Percentiles rank a stretch among this genome's conserved stretches.
These are phyloP conservation scores for Aspergillus caelatus DNA, from an alignment of 2,329 filamentous ascomycete species.

Conservation along the genomic window DNA sequence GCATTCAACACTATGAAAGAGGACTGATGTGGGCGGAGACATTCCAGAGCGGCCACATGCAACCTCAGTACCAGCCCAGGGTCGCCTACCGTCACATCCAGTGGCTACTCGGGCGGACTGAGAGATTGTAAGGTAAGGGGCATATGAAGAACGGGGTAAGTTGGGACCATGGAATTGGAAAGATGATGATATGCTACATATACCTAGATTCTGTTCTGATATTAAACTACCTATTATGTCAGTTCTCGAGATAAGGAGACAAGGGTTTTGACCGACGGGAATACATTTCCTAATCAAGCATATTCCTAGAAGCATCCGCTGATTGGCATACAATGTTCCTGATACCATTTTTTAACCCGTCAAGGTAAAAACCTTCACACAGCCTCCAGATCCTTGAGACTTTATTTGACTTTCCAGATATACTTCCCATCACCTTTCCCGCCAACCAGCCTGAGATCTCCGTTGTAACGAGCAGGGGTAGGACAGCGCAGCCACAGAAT, in stretches of 20 bases:
- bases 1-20: slow-evolving; percentile 72
- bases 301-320: not conserved
- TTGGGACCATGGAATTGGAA: not conserved
- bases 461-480: not conserved
- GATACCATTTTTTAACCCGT: slow-evolving; percentile 4
- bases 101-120: slow-evolving; percentile 35
- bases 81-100: slow-evolving; percentile 69
- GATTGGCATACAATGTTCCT: not conserved
- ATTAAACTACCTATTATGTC: not conserved
- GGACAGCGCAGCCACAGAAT: not conserved
- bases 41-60: slow-evolving; percentile 41
- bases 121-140: slow-evolving; percentile 23
- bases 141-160: not conserved
- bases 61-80: slow-evolving; percentile 67
- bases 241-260: not conserved
- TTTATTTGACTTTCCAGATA: not conserved
- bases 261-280: not conserved
- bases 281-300: slow-evolving; percentile 4
- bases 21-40: slow-evolving; percentile 69
- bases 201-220: not conserved
- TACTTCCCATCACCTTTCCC: not conserved
- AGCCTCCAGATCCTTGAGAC: not conserved
- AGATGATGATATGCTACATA: not conserved
- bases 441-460: not conserved
- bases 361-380: slow-evolving; percentile 2